Base-by-base conservation (phyloP, 2,329 filamentous ascomycete genomes). In the Coniochaeta sp. region DNA sequence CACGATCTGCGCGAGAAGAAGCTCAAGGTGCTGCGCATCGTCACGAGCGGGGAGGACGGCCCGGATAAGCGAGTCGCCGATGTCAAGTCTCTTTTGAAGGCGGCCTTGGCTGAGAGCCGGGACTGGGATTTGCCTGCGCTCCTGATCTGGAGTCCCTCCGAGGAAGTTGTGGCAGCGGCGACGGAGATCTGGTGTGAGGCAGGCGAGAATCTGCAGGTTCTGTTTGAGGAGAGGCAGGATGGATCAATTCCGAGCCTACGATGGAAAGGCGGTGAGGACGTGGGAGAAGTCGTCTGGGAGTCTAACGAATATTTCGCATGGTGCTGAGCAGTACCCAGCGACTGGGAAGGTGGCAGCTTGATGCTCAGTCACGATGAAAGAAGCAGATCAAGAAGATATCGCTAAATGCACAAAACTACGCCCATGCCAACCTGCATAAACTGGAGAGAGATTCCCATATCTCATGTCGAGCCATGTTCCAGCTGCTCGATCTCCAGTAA, bases 121-220 rank as follows among this genome's bases (percentile, higher is more conserved):
- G 55, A 64, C 2, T 71, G 69, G 65, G 70, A 67, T 1, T 34
- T 76, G 36, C 64, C 64, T 10, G 71, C 74, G 62, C 69, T 76
- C 47, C 62, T 74, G n/a, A 55, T 73, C 3, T 75, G 73, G 73
- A 69, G 69, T 16, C 73, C 74, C 7, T 63, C 64, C 19, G 62
- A 64, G 6, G 68, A 68, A 26, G 59, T 70, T 3, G 62, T 64
- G 9, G 57, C 38, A 6, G 70, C 66, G 2, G 68, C 69, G 1
- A 64, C 64, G 57, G 66, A 59, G 36, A 61, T 74, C n/a, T 67
- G 66, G 50, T 61, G 65, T 14, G 81, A 22, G 73, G 80, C 71
- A 72, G 74, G 69, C 8, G 65, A 65, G 1, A 62, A 66, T 7
- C 63, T 68, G 17, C 63, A 65, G 52, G 59, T 70, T 4, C 55